These are phyloP conservation scores for Collybiopsis confluens DNA, from an alignment of 768 basidiomycete species.

Conservation along the genomic window DNA sequence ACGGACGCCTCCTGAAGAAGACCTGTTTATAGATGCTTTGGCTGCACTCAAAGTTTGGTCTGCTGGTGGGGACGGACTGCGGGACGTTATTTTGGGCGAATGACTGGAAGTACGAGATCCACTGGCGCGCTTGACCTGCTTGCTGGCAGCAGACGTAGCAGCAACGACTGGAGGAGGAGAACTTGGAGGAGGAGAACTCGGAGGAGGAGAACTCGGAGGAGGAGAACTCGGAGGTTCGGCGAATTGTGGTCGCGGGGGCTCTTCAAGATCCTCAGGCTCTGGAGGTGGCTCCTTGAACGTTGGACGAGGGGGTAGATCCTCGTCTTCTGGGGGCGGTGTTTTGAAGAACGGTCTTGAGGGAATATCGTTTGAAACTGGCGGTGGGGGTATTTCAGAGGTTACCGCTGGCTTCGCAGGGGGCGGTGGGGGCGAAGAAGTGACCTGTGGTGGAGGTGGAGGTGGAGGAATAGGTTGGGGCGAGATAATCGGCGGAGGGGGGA, in stretches of 20 bases:
- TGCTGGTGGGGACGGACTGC: conserved; percentile 39
- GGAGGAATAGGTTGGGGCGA: conserved; percentile 23
- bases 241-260: conserved; percentile 37
- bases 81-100: conserved; percentile 33
- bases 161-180: conserved; percentile 32
- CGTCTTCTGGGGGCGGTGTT: conserved; percentile 17
- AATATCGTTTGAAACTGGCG: neutral
- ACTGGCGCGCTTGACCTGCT: conserved; percentile 27
- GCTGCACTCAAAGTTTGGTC: conserved; percentile 16
- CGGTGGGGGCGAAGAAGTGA: conserved; percentile 18
- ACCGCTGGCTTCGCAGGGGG: conserved; percentile 18
- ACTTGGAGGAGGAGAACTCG: conserved; percentile 18
- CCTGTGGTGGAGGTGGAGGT: conserved; percentile 12
- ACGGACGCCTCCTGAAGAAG: conserved; percentile 32
- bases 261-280: conserved; percentile 37
- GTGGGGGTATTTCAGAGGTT: neutral
- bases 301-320: conserved; percentile 31
- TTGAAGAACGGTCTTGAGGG: conserved; percentile 10
- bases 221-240: conserved; percentile 28
- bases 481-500: conserved; percentile 18
- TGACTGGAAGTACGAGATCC: conserved; percentile 29
- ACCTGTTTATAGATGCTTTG: conserved; percentile 15
- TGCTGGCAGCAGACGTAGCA: conserved; percentile 15
- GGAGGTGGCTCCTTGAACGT: conserved; percentile 49
- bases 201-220: conserved; percentile 17